Evolutionary conservation across 1,139 yeast species (phyloP).

Genomic region (Yamadazyma atlantica): DNA sequence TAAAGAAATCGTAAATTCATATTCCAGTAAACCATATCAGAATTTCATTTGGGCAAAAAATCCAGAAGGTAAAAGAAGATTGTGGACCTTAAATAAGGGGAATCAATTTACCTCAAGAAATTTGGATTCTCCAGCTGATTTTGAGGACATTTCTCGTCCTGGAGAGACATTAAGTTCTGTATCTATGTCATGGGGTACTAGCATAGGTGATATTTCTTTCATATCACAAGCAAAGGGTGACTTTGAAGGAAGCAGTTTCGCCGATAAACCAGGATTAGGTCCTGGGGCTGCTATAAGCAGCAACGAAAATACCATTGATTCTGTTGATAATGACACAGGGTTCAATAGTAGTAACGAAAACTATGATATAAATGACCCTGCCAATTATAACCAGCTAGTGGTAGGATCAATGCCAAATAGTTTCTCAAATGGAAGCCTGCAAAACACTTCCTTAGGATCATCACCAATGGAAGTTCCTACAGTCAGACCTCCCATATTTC

Average conservation of each 20-base stretch:
- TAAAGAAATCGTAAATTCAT: slow-evolving; percentile 58
- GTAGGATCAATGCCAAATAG: slow-evolving; percentile 20
- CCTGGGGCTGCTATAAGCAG: slow-evolving; percentile 3
- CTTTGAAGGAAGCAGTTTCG: slow-evolving; percentile 25
- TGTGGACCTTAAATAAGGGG: slow-evolving; percentile 50
- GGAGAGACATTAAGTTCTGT: slow-evolving; percentile 53
- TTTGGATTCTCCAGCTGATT: slow-evolving; percentile 30
- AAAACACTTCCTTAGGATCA: slow-evolving; percentile 18
- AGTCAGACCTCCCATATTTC: slow-evolving; percentile 19
- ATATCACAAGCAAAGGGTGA: slow-evolving; percentile 52
- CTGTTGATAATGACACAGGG: slow-evolving; percentile 1
- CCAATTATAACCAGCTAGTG: slow-evolving; percentile 14
- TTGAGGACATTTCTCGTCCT: slow-evolving; percentile 44
- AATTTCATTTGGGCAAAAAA: slow-evolving; percentile 46
- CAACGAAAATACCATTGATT: slow-evolving; percentile 4
- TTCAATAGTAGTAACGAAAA: not conserved
- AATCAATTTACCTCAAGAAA: slow-evolving; percentile 54
- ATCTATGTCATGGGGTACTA: slow-evolving; percentile 56
- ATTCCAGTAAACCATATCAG: slow-evolving; percentile 45
- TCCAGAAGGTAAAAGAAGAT: slow-evolving; percentile 20
- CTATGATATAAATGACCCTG: slow-evolving; percentile 7
- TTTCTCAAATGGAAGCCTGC: slow-evolving; percentile 4
- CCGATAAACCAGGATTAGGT: not conserved
- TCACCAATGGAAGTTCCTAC: slow-evolving; percentile 27
- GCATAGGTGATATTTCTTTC: slow-evolving; percentile 48